Evolutionary conservation across 306 rosid genomes (phyloP).

Genomic region (Cucurbita maxima): DNA sequence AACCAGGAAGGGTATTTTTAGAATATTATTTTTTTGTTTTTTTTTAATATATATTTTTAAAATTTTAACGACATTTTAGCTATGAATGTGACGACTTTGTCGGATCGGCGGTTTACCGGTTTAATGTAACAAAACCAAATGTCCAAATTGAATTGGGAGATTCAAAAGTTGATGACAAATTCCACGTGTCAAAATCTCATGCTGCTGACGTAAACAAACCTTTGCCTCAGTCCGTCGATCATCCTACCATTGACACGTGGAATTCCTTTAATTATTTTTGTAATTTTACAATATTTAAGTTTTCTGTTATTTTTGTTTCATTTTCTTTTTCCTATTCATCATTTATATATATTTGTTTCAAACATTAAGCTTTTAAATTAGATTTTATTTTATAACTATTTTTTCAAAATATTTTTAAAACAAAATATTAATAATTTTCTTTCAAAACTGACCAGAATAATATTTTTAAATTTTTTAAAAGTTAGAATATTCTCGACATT

Average conservation of each 20-base stretch:
- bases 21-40: background rate
- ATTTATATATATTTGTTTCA: too few species aligned
- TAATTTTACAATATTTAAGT: background rate
- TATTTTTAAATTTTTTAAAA: too few species aligned
- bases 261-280: background rate
- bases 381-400: too few species aligned
- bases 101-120: slow-evolving; percentile 56
- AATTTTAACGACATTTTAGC: too few species aligned
- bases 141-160: background rate
- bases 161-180: background rate
- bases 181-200: background rate
- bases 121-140: slow-evolving; percentile 2
- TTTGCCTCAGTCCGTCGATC: background rate
- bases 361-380: too few species aligned
- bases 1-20: background rate
- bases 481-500: too few species aligned
- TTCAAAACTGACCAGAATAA: too few species aligned
- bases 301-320: background rate
- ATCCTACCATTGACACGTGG: background rate
- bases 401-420: too few species aligned
- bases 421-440: too few species aligned
- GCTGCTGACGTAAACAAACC: background rate
- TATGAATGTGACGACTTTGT: slow-evolving; percentile 30
- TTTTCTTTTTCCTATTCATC: rapidly evolving
- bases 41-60: too few species aligned